Conservation (phyloP, 23 red algal genomes). For the Gracilaria vermiculophylla region DNA sequence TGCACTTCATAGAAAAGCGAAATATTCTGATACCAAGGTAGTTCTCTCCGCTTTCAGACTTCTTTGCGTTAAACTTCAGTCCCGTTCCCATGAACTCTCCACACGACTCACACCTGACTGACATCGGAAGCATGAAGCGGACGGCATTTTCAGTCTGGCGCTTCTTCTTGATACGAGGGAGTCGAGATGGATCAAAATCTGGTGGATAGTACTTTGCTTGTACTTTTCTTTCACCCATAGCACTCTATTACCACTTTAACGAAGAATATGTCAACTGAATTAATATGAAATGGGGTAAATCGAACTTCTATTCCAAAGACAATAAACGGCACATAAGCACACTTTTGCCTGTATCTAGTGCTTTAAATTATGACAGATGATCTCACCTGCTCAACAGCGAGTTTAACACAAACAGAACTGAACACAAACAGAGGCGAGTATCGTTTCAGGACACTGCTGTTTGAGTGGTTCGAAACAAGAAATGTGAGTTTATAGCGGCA, state of each 20-base stretch:
- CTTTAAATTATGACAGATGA: too few species aligned
- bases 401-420: too few species aligned
- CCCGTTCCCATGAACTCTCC: constrained; percentile 93
- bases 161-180: constrained; percentile 72
- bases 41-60: constrained; percentile 68
- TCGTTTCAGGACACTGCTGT: too few species aligned
- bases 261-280: not conserved
- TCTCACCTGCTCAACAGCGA: too few species aligned
- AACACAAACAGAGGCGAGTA: too few species aligned
- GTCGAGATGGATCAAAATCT: constrained; percentile 89
- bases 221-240: constrained; percentile 90
- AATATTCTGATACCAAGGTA: constrained; percentile 89
- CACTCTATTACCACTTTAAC: too few species aligned
- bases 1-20: constrained; percentile 90
- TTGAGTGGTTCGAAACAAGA: too few species aligned
- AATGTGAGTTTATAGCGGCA: too few species aligned
- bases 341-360: too few species aligned
- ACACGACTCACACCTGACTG: constrained; percentile 84
- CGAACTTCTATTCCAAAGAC: too few species aligned
- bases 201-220: constrained; percentile 96
- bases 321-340: too few species aligned
- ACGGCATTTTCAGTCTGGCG: constrained; percentile 63
- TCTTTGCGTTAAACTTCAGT: constrained; percentile 89
- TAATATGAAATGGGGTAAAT: too few species aligned
- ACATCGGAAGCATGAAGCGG: constrained; percentile 95